Evolutionary conservation across 73 alveolate genomes (phyloP).

Genomic region (Paramecium tetraurelia): DNA sequence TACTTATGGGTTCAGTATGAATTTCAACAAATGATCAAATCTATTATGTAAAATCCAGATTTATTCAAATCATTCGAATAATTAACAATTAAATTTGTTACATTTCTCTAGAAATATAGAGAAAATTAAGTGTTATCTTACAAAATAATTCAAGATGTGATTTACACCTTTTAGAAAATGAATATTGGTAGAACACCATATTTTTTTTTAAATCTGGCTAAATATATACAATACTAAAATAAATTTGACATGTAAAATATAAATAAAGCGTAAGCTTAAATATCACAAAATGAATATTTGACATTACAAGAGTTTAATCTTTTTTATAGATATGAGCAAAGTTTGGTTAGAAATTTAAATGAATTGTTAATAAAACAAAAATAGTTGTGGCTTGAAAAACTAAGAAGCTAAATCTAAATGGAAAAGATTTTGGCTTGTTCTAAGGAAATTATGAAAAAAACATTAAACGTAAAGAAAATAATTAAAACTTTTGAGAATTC

Average conservation of each 20-base stretch:
- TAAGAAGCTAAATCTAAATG: background rate
- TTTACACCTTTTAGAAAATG: background rate
- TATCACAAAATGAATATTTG: background rate
- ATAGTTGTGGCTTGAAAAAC: background rate
- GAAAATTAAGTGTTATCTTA: conserved; percentile 7
- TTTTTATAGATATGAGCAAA: background rate
- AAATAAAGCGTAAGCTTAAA: background rate
- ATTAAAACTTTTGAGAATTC: background rate
- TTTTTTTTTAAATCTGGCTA: background rate
- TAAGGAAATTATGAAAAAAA: background rate
- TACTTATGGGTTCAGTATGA: background rate
- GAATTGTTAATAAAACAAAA: background rate
- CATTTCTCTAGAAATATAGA: background rate
- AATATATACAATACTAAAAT: background rate
- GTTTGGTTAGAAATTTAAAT: background rate
- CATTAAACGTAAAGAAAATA: background rate
- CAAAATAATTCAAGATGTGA: background rate
- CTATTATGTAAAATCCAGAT: background rate
- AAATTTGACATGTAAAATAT: background rate
- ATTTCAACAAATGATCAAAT: background rate
- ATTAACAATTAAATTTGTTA: background rate
- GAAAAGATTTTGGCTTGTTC: background rate
- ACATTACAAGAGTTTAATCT: background rate
- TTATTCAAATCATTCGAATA: background rate
- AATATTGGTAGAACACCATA: background rate